Conservation (phyloP, 768 basidiomycete species). For the Daedaleopsis sinensis region DNA sequence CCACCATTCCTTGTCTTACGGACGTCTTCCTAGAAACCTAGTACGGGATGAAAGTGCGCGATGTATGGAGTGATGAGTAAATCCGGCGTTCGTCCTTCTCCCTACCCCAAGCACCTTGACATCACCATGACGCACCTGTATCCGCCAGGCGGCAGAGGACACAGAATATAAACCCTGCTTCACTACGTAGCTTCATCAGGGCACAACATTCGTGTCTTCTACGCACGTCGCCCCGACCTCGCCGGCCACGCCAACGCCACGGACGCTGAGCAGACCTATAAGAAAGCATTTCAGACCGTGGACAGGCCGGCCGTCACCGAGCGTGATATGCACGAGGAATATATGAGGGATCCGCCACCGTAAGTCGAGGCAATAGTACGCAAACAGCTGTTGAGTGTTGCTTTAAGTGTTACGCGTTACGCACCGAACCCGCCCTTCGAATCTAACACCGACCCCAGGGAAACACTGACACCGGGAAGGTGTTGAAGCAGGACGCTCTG, state of each 20-base stretch:
- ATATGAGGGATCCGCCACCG: constrained; percentile 32
- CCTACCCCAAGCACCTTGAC: constrained; percentile 8
- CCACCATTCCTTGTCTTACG: neutral
- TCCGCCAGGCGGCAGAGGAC: neutral
- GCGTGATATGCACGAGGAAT: constrained; percentile 40
- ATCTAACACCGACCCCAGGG: constrained; percentile 12
- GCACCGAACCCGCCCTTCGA: constrained; percentile 21
- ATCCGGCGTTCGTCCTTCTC: constrained; percentile 1
- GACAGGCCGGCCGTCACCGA: constrained; percentile 28
- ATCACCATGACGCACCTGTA: constrained; percentile 18
- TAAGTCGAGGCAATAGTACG: constrained; percentile 14
- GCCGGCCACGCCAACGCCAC: constrained; percentile 12
- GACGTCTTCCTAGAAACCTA: neutral
- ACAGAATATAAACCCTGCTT: neutral
- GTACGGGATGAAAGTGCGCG: too few species aligned
- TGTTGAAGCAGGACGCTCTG: constrained; percentile 29
- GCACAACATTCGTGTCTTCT: neutral
- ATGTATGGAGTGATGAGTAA: constrained; percentile 12
- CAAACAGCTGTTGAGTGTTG: neutral
- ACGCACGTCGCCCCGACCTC: constrained; percentile 11
- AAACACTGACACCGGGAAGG: too few species aligned
- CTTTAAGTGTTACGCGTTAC: neutral
- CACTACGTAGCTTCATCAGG: neutral
- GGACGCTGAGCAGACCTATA: constrained; percentile 23
- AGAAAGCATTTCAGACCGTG: constrained; percentile 35